These are phyloP conservation scores for Phytophthora megakarya DNA, from an alignment of 352 stramenopile genomes.

Conservation along the genomic window DNA sequence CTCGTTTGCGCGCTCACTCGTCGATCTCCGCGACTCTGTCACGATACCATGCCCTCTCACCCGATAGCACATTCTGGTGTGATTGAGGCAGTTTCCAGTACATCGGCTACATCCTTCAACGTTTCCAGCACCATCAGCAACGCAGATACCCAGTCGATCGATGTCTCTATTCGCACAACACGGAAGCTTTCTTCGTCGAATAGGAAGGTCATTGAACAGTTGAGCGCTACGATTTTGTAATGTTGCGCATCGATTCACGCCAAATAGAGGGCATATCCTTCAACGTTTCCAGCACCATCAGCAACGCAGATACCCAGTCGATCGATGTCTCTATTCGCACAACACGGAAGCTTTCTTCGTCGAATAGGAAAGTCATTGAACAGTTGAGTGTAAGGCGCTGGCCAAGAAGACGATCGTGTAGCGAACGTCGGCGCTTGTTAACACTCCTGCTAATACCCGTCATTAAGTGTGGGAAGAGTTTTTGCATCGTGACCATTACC, in stretches of 20 bases:
- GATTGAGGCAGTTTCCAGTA: conserved; percentile 2
- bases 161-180: conserved; percentile 5
- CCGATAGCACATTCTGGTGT: conserved; percentile 5
- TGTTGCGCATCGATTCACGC: too few relatives aligned
- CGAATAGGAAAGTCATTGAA: conserved; percentile 18
- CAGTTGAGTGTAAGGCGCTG: too few relatives aligned
- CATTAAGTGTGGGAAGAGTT: too few relatives aligned
- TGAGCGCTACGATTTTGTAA: too few relatives aligned
- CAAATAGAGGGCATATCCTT: too few relatives aligned
- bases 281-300: neutral
- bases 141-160: neutral
- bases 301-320: neutral
- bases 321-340: conserved; percentile 3
- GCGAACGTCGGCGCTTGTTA: too few relatives aligned
- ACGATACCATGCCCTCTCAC: too few relatives aligned
- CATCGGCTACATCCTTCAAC: neutral
- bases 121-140: neutral
- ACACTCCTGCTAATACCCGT: too few relatives aligned
- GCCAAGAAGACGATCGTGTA: too few relatives aligned
- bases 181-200: conserved; percentile 17
- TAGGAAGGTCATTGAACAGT: conserved; percentile 14
- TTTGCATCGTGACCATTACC: too few relatives aligned
- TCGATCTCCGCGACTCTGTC: too few relatives aligned
- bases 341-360: conserved; percentile 13
- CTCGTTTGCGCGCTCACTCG: too few relatives aligned